These are phyloP conservation scores for Pneumocystis jirovecii DNA, from an alignment of 1,139 yeast genomes.

Conservation along the genomic window DNA sequence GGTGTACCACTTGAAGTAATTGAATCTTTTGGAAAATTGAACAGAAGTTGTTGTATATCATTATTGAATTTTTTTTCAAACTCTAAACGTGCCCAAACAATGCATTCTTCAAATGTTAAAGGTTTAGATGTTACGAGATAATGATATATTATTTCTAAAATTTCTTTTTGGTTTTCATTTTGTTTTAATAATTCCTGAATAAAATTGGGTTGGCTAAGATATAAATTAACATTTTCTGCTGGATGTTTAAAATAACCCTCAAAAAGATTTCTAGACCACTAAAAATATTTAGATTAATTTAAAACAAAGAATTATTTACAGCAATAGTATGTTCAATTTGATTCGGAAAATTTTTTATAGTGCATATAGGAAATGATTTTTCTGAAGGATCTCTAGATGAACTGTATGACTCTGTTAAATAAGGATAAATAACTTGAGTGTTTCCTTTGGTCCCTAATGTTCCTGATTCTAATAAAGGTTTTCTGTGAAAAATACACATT, in stretches of 20 bases:
- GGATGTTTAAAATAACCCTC: constrained; percentile 85
- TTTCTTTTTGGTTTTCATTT: constrained; percentile 78
- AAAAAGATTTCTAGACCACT: constrained; percentile 88
- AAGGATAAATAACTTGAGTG: constrained; percentile 89
- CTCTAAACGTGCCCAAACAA: constrained; percentile 84
- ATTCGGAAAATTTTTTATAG: constrained; percentile 91
- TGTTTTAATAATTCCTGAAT: constrained; percentile 84
- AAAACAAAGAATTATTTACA: constrained; percentile 1
- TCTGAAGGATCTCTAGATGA: constrained; percentile 98
- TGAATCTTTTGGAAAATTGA: constrained; percentile 89
- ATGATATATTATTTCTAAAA: constrained; percentile 59
- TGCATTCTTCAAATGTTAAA: constrained; percentile 79
- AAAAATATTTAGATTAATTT: neutral
- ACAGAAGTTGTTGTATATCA: constrained; percentile 77
- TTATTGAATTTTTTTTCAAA: constrained; percentile 73
- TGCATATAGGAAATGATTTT: constrained; percentile 90
- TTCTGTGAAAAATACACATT: constrained; percentile 83
- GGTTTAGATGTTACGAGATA: constrained; percentile 68
- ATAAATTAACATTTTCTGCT: constrained; percentile 83
- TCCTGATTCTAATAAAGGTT: constrained; percentile 88
- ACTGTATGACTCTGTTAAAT: constrained; percentile 84
- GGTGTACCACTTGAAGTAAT: constrained; percentile 81
- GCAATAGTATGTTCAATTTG: constrained; percentile 98
- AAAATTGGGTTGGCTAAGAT: constrained; percentile 80
- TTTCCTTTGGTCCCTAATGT: constrained; percentile 97